These are phyloP conservation scores for Suillus cothurnatus DNA, from an alignment of 768 basidiomycete species.

Conservation along the genomic window DNA sequence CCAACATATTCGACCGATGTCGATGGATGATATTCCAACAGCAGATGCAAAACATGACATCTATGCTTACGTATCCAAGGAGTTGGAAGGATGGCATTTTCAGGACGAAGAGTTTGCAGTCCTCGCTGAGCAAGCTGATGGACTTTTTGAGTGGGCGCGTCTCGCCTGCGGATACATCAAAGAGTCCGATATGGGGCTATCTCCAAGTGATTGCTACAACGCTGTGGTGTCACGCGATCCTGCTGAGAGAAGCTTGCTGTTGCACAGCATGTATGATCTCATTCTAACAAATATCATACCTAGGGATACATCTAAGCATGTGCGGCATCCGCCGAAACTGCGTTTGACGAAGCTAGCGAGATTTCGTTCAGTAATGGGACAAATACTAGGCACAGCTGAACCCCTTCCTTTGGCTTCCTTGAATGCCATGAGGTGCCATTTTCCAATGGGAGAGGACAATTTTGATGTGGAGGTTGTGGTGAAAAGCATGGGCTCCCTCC, in stretches of 20 bases:
- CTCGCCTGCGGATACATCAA: slow-evolving; percentile 11
- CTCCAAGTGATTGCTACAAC: not conserved
- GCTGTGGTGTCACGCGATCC: not conserved
- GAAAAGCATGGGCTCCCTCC: slow-evolving; percentile 5
- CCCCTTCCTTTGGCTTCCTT: not conserved
- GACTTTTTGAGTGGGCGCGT: slow-evolving; percentile 6
- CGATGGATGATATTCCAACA: not conserved
- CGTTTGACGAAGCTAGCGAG: not conserved
- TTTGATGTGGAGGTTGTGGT: not conserved
- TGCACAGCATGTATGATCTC: not conserved
- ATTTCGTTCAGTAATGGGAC: slow-evolving; percentile 3
- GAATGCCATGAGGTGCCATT: not conserved
- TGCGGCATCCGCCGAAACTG: not conserved
- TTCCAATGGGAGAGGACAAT: not conserved
- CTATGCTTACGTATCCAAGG: not conserved
- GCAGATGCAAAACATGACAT: not conserved
- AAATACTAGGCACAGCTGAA: slow-evolving; percentile 5
- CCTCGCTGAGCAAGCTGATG: not conserved
- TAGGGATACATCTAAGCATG: not conserved
- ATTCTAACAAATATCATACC: not conserved
- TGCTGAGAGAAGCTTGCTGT: not conserved
- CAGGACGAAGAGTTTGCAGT: not conserved
- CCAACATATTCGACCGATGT: not conserved
- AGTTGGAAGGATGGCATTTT: not conserved
- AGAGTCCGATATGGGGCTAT: not conserved